Evolutionary conservation across 1,284 basidiomycete genomes (phyloP).

Genomic region (Papiliotrema laurentii): DNA sequence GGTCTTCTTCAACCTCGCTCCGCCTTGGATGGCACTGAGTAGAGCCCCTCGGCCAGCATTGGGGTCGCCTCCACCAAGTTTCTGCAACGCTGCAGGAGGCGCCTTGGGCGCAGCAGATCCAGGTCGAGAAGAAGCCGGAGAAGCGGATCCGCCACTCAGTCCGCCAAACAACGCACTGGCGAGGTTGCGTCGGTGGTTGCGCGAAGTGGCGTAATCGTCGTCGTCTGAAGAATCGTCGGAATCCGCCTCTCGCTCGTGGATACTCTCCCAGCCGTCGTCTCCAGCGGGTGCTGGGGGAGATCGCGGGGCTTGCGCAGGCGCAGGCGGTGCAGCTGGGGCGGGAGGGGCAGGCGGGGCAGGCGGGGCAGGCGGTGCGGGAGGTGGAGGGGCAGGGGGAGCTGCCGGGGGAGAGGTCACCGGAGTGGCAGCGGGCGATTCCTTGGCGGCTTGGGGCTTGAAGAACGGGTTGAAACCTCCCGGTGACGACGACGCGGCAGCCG

Average conservation of each 20-base stretch:
- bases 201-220: slow-evolving; percentile 69
- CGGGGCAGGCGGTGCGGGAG: slow-evolving; percentile 32
- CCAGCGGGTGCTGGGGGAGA: slow-evolving; percentile 53
- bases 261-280: slow-evolving; percentile 78
- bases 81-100: slow-evolving; percentile 47
- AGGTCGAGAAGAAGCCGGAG: slow-evolving; percentile 21
- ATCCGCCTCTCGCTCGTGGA: slow-evolving; percentile 69
- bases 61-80: slow-evolving; percentile 44
- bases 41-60: slow-evolving; percentile 57
- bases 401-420: slow-evolving; percentile 2
- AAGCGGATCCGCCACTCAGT: slow-evolving; percentile 47
- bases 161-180: slow-evolving; percentile 73
- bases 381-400: slow-evolving; percentile 16
- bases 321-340: slow-evolving; percentile 34
- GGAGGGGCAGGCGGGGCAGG: slow-evolving; percentile 36
- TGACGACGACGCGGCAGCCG: slow-evolving; percentile 30
- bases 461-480: slow-evolving; percentile 48
- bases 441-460: slow-evolving; percentile 49
- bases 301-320: slow-evolving; percentile 19
- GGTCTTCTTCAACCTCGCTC: slow-evolving; percentile 68
- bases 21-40: slow-evolving; percentile 76
- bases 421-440: slow-evolving; percentile 28
- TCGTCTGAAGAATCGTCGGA: slow-evolving; percentile 55
- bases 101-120: slow-evolving; percentile 37
- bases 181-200: slow-evolving; percentile 64